Evolutionary conservation across 2,329 filamentous ascomycete species (phyloP), one percentile per base, ranked within the genome.

Genomic region (Scedosporium boydii): DNA sequence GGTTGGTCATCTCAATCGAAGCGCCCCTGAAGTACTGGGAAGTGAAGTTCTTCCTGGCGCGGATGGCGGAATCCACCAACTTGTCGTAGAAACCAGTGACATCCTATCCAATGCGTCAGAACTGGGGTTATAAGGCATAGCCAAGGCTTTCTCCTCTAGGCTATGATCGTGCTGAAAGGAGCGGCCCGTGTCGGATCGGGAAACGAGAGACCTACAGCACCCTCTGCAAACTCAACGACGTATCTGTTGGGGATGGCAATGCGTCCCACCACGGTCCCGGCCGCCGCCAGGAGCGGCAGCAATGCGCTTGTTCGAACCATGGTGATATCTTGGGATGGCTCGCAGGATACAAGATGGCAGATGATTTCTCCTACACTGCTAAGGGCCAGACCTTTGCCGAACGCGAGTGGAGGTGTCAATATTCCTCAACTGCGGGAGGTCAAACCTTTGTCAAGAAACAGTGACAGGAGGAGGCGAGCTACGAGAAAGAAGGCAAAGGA

Each of bases 21-120:
- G 76, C 77, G 61, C 81, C 82, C 67, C 79, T 81, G 75, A 84
- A 84, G 18, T 84, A 72, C 65, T 77, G 74, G 67, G 76, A 81
- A 65, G 80, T 73, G 63, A 82, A 75, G 62, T 77, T 76, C 75
- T 80, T 77, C 61, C 79, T 78, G 58, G 76, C 76, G 48, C 71
- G 68, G 55, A 63, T 59, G 9, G 77, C 78, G 56, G 78, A 72
- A n/a, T 70, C 70, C 3, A 70, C 68, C 59, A 78, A 71, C 46
- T 71, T 71, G 61, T 67, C 68, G 63, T 74, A 72, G 66, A 81
- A 75, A 23, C 73, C 71, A n/a, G 72, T 68, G 6, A 73, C 68
- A 64, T 82, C 78, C 76, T 80, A 56, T n/a, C 26, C 27, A n/a
- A 12, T 55, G 18, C 21, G 10, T 9, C 10, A 38, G 34, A 38